Conservation (phyloP, 371 early-diverging fungal species). For the Mortierella polycephala region DNA sequence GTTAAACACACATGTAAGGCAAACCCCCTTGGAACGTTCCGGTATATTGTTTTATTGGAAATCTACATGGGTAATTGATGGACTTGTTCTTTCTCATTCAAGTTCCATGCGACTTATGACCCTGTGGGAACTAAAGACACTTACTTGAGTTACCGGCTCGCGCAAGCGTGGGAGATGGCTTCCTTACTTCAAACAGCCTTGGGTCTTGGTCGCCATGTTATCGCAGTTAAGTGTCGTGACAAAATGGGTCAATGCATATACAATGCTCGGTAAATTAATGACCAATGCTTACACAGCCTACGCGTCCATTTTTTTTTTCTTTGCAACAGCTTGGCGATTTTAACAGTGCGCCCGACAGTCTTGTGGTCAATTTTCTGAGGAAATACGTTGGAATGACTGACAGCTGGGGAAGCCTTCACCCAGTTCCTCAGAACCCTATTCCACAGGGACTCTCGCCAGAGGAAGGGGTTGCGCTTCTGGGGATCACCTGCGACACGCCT, state of each 20-base stretch:
- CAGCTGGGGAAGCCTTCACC: constrained; percentile 62
- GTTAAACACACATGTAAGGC: constrained; percentile 71
- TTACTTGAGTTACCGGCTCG: constrained; percentile 65
- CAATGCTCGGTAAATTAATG: neutral
- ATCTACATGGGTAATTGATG: neutral
- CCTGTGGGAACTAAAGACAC: constrained; percentile 45
- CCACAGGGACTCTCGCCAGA: constrained; percentile 18
- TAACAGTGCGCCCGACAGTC: constrained; percentile 64
- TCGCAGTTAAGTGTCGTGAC: constrained; percentile 62
- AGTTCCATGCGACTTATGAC: constrained; percentile 71
- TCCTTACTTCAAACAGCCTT: constrained; percentile 57
- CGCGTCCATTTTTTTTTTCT: too few relatives aligned
- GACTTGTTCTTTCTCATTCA: neutral
- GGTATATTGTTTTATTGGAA: too few relatives aligned
- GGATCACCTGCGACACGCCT: constrained; percentile 70
- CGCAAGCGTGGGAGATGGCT: constrained; percentile 71
- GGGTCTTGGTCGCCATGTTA: constrained; percentile 64
- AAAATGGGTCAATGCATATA: neutral
- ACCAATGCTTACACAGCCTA: too few relatives aligned
- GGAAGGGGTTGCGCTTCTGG: constrained; percentile 31
- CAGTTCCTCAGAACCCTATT: constrained; percentile 1
- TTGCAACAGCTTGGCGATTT: constrained; percentile 65
- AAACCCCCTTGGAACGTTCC: neutral
- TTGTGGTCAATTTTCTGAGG: constrained; percentile 58
- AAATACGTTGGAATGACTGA: constrained; percentile 65